Conservation (phyloP, 1,139 yeast genomes). For the Zygotorulaspora mrakii region DNA sequence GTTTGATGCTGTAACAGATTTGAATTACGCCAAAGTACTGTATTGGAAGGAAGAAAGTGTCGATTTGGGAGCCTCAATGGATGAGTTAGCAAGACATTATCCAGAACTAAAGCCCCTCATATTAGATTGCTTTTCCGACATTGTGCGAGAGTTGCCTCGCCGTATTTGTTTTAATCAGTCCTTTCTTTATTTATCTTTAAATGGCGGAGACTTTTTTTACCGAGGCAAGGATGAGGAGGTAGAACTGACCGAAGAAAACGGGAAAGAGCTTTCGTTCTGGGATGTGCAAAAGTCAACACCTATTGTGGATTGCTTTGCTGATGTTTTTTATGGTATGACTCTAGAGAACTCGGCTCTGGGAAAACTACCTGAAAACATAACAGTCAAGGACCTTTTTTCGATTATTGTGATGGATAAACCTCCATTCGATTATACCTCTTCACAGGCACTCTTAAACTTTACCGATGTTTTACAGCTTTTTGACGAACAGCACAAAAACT, state of each 20-base stretch:
- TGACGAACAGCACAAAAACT: conserved; percentile 53
- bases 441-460: conserved; percentile 52
- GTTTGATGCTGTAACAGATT: conserved; percentile 50
- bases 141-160: conserved; percentile 51
- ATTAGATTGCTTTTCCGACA: conserved; percentile 45
- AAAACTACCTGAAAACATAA: conserved; percentile 41
- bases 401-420: conserved; percentile 43
- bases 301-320: conserved; percentile 35
- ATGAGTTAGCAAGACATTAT: conserved; percentile 81
- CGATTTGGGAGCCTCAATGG: conserved; percentile 65
- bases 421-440: conserved; percentile 58
- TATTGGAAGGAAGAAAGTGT: conserved; percentile 49
- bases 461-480: conserved; percentile 52
- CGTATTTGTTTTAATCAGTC: conserved; percentile 39
- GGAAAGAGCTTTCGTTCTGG: conserved; percentile 49
- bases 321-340: conserved; percentile 35
- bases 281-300: conserved; percentile 38
- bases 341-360: conserved; percentile 44
- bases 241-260: conserved; percentile 41
- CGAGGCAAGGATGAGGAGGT: conserved; percentile 41
- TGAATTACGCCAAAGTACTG: conserved; percentile 48
- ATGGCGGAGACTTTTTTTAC: conserved; percentile 43
- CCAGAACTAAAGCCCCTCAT: conserved; percentile 64
- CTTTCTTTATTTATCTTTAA: conserved; percentile 43
- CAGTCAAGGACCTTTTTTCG: conserved; percentile 45